These are phyloP conservation scores for thale cress (Arabidopsis thaliana) DNA, from an alignment of 345 rosid genomes.

Conservation along the genomic window TAIR10.1 NC_003075.7:6451501-6452000, in stretches of 20 bases:
- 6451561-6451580: slow-evolving; percentile 99
- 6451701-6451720: slow-evolving; percentile 95
- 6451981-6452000: not conserved
- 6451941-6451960: not conserved
- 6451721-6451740: slow-evolving; percentile 99
- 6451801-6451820: slow-evolving; percentile 20
- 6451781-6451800: slow-evolving; percentile 69
- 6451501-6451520: slow-evolving; percentile 98
- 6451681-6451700: slow-evolving; percentile 74
- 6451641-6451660: slow-evolving; percentile 23
- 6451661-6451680: slow-evolving; percentile 26
- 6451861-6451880: not conserved
- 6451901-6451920: not conserved
- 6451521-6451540: slow-evolving; percentile 99
- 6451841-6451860: not conserved
- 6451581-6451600: slow-evolving; percentile 99
- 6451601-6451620: slow-evolving; percentile 89
- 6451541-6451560: slow-evolving; percentile 98
- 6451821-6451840: not conserved
- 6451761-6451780: slow-evolving; percentile 98
- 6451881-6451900: not conserved
- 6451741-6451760: slow-evolving; percentile 93
- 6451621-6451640: slow-evolving; percentile 28
- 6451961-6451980: not conserved
- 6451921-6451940: slow-evolving; percentile 13